These are phyloP conservation scores for Plasmodium ovale DNA, from an alignment of 169 alveolate genomes.

Conservation along the genomic window DNA sequence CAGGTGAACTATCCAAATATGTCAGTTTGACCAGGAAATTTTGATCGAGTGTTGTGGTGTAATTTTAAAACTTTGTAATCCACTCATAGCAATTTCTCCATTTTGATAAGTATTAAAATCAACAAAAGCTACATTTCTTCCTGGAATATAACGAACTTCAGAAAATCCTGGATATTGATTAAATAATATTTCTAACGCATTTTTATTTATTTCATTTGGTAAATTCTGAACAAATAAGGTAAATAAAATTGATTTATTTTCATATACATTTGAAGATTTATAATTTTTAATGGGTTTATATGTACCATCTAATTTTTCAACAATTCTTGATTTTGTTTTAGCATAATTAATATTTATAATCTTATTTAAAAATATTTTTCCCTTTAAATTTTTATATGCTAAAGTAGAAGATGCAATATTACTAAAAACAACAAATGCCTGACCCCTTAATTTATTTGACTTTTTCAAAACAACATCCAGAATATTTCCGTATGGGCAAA, in stretches of 20 bases:
- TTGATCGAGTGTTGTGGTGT: slow-evolving; percentile 85
- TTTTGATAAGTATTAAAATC: slow-evolving; percentile 83
- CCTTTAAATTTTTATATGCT: slow-evolving; percentile 87
- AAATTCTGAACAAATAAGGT: slow-evolving; percentile 88
- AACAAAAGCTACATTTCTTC: slow-evolving; percentile 88
- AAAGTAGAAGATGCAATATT: slow-evolving; percentile 87
- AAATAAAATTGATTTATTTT: slow-evolving; percentile 51
- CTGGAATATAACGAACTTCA: slow-evolving; percentile 86
- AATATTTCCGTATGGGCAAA: slow-evolving; percentile 86
- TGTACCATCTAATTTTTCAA: slow-evolving; percentile 81
- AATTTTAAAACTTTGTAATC: slow-evolving; percentile 87
- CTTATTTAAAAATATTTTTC: slow-evolving; percentile 83
- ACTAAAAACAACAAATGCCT: slow-evolving; percentile 88
- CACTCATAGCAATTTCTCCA: slow-evolving; percentile 90
- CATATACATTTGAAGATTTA: slow-evolving; percentile 17
- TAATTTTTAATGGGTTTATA: slow-evolving; percentile 76
- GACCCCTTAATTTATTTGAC: slow-evolving; percentile 86
- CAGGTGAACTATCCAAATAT: background rate
- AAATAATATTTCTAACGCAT: slow-evolving; percentile 85
- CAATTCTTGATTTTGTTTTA: slow-evolving; percentile 79
- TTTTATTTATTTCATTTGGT: slow-evolving; percentile 86
- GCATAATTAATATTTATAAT: slow-evolving; percentile 86
- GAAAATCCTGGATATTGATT: slow-evolving; percentile 89
- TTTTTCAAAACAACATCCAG: slow-evolving; percentile 83
- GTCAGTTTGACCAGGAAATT: slow-evolving; percentile 82